Evolutionary conservation across 306 rosid species (phyloP).

Genomic region (Inga leiocalycina): DNA sequence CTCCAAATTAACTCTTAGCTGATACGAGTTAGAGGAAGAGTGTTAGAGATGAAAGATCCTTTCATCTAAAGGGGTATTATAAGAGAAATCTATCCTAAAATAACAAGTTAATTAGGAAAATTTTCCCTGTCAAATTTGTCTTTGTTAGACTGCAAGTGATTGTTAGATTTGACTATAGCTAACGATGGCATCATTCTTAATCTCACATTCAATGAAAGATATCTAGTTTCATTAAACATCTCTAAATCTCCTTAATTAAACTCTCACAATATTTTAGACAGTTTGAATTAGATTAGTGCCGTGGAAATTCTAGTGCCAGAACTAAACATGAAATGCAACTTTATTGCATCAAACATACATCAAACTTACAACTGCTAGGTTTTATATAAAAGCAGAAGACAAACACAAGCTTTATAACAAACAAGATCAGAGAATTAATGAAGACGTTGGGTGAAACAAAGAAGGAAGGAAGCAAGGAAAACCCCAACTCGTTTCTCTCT

Average conservation of each 20-base stretch:
- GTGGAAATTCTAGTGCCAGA: not conserved
- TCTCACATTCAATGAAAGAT: not conserved
- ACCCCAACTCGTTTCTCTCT: not conserved
- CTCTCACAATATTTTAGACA: not conserved
- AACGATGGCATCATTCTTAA: not conserved
- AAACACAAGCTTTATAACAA: slow-evolving; percentile 1
- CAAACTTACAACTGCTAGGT: not conserved
- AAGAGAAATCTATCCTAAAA: not conserved
- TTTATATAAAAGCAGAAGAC: not conserved
- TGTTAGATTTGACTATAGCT: not conserved
- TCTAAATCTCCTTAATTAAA: not conserved
- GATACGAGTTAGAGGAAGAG: not conserved
- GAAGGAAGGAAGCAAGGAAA: not conserved
- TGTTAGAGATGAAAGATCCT: not conserved
- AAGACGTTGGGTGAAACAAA: not conserved
- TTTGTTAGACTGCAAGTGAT: not conserved
- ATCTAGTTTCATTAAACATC: not conserved
- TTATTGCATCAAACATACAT: slow-evolving; percentile 17
- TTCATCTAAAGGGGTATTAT: not conserved
- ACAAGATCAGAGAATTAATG: slow-evolving; percentile 10
- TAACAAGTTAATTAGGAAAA: not conserved
- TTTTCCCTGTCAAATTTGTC: not conserved
- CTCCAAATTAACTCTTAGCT: not conserved
- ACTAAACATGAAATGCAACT: not conserved
- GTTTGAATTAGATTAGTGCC: not conserved